Evolutionary conservation across 2,329 filamentous ascomycete genomes (phyloP), one percentile per base, ranked within the genome.

Genomic region (Bipolaris victoriae): DNA sequence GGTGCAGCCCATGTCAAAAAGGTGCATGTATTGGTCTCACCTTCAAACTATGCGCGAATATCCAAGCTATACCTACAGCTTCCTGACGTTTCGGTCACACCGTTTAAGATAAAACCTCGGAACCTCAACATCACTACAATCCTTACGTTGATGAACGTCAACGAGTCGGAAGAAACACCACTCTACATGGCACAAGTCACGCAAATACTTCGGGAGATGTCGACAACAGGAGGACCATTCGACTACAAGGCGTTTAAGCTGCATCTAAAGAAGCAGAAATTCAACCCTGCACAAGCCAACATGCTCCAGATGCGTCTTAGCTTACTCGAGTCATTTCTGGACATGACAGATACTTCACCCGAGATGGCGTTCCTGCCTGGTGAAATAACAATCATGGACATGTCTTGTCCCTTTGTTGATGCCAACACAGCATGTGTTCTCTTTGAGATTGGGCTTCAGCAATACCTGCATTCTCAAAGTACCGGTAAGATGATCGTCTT

Each of bases 331-430:
- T 86, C 83, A 15, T 90, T 90, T 71, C 81, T 90, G 72, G 78
- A 81, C 63, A 45, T 65, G 9, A 40, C 49, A 0, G 56, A 58
- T 7, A 60, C 47, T 1, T 44, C 44, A 7, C 41, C 63, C 1
- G 53, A 61, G 16, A 63, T 63, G 13, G 9, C 35, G 1, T 68
- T 64, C 20, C 52, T 79, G 50, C 75, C 81, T 0, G 85, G 85
- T 1, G 77, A 78, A 9, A 74, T 90, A 0, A 90, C 85, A 0
- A 88, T 91, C 45, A 78, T 92, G 5, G 90, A 95, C 64, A 77
- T 95, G 0, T 90, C 86, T 0, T 90, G 89, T 68, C 88, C 90
- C 0, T 91, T 89, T 63, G 79, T 92, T 5, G 87, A 87, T 0
- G 72, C 85, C 0, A 84, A 87, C 22, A 86, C 84, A 36, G 89